These are phyloP conservation scores for Colletotrichum sp. DNA, from an alignment of 2,329 filamentous ascomycete species.

Conservation along the genomic window DNA sequence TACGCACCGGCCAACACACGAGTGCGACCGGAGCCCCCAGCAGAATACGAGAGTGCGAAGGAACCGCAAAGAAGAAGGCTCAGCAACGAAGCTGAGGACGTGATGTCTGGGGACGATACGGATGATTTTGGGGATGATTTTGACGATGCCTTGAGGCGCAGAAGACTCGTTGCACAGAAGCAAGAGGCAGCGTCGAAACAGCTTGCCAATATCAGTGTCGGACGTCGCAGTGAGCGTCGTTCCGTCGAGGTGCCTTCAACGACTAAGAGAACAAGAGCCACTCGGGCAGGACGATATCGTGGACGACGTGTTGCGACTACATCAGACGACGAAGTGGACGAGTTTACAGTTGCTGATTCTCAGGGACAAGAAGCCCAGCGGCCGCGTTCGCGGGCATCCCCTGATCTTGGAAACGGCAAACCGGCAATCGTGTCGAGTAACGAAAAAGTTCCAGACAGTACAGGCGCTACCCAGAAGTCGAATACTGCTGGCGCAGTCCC, in stretches of 20 bases:
- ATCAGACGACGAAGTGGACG: slow-evolving; percentile 10
- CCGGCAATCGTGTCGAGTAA: slow-evolving; percentile 9
- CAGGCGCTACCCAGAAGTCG: slow-evolving; percentile 1
- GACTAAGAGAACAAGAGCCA: neutral
- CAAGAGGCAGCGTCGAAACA: slow-evolving; percentile 44
- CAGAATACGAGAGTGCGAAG: slow-evolving; percentile 50
- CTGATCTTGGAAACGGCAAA: neutral
- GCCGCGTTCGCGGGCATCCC: neutral
- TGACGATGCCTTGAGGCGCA: slow-evolving; percentile 36
- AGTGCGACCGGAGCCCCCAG: slow-evolving; percentile 34
- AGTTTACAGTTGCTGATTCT: slow-evolving; percentile 23
- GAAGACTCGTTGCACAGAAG: slow-evolving; percentile 40
- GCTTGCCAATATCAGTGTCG: slow-evolving; percentile 45
- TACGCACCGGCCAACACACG: neutral
- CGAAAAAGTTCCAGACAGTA: slow-evolving; percentile 17
- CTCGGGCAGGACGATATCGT: neutral
- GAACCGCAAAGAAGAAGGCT: slow-evolving; percentile 49
- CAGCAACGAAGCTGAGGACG: slow-evolving; percentile 27
- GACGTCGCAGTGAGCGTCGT: neutral
- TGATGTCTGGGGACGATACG: slow-evolving; percentile 37
- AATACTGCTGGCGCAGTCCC: neutral
- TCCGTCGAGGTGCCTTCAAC: neutral
- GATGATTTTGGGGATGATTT: slow-evolving; percentile 40
- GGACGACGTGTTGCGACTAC: neutral
- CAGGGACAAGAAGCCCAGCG: slow-evolving; percentile 1